phyloP scores from a whole-genome alignment of 2,329 filamentous ascomycete genomes.

The Calonectria montana region DNA sequence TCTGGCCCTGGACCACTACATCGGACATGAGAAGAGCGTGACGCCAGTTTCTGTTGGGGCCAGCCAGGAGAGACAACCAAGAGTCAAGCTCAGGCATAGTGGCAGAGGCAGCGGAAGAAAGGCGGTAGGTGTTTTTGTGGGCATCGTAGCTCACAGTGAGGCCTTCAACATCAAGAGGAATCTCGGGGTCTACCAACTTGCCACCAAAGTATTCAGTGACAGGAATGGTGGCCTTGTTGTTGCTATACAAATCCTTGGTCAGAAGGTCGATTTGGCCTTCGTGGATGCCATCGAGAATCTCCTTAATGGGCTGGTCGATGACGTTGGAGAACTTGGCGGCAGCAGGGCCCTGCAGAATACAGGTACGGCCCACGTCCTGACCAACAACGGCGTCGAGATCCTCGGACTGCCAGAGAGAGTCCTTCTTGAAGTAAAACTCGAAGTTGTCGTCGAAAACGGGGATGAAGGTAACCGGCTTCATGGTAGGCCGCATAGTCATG shows the following conservation, averaged over 20 bases:
- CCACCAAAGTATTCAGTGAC: conserved; percentile 96
- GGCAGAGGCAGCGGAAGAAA: conserved; percentile 80
- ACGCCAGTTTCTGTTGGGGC: conserved; percentile 88
- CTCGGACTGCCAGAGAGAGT: conserved; percentile 99
- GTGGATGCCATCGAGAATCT: conserved; percentile 93
- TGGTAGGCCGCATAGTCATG: conserved; percentile 88
- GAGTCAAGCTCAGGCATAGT: conserved; percentile 82
- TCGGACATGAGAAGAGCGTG: conserved; percentile 95
- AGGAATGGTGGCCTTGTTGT: conserved; percentile 80
- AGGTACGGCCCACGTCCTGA: conserved; percentile 95
- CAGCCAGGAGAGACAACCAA: conserved; percentile 91
- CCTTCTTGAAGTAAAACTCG: conserved; percentile 99
- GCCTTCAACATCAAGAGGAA: conserved; percentile 84
- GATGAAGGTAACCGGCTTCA: conserved; percentile 98
- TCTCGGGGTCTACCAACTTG: conserved; percentile 78
- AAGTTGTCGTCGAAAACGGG: conserved; percentile 97
- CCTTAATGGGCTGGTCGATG: conserved; percentile 93
- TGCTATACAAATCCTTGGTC: conserved; percentile 82
- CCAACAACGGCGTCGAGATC: conserved; percentile 95
- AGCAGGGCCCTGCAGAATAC: conserved; percentile 95
- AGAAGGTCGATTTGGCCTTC: conserved; percentile 85
- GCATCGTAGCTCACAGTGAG: conserved; percentile 83
- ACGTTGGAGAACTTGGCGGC: conserved; percentile 90
- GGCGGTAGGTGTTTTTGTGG: conserved; percentile 84
- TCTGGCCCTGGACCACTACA: conserved; percentile 93